Evolutionary conservation across 441 rosid species (phyloP).

Genomic region (Bocquillonia castaneifolia): DNA sequence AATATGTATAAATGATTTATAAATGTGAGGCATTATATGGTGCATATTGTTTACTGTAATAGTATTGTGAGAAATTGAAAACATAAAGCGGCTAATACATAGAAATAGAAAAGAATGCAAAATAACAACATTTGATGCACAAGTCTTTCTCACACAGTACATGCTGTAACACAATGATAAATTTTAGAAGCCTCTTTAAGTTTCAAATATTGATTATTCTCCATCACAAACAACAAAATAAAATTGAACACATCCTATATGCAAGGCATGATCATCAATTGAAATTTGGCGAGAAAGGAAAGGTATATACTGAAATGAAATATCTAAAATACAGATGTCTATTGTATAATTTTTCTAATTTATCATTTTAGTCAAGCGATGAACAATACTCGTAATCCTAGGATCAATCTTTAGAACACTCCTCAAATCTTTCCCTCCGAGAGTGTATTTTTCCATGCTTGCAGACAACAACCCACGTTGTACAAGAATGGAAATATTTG

Average conservation of each 20-base stretch:
- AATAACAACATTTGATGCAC: not conserved
- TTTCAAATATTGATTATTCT: slow-evolving; percentile 21
- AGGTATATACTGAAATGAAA: slow-evolving; percentile 11
- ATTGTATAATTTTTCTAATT: slow-evolving; percentile 29
- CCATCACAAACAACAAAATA: slow-evolving; percentile 13
- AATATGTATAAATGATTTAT: too few relatives aligned
- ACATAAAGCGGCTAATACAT: not conserved
- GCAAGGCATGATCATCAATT: slow-evolving; percentile 17
- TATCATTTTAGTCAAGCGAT: slow-evolving; percentile 80
- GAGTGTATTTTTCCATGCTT: slow-evolving; percentile 92
- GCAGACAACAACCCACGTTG: slow-evolving; percentile 92
- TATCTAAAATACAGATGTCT: slow-evolving; percentile 16
- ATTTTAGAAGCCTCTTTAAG: slow-evolving; percentile 7
- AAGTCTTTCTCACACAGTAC: not conserved
- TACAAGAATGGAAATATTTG: slow-evolving; percentile 63
- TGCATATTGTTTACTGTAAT: too few relatives aligned
- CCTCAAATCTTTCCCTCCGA: slow-evolving; percentile 93
- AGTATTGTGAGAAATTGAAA: not conserved
- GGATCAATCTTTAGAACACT: slow-evolving; percentile 85
- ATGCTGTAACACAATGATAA: not conserved
- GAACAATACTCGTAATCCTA: slow-evolving; percentile 83
- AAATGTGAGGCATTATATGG: too few relatives aligned
- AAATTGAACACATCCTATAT: slow-evolving; percentile 20
- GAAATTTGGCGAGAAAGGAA: slow-evolving; percentile 22
- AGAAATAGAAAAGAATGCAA: not conserved